Conservation (phyloP, 495 filamentous ascomycete species). For the Podospora fimiseda region DNA sequence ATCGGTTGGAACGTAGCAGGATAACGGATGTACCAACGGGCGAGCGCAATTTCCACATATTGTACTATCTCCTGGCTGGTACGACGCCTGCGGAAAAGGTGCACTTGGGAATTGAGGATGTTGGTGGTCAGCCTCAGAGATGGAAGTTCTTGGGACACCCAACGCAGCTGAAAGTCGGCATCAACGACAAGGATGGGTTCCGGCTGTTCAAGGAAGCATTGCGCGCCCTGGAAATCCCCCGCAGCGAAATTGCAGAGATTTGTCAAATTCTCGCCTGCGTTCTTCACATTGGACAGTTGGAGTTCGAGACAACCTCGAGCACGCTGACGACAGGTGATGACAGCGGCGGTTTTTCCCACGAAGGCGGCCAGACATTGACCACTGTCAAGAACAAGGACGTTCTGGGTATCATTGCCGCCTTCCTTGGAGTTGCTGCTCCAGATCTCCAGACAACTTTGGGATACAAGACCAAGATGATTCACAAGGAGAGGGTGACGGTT, state of each 20-base stretch:
- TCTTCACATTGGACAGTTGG: constrained; percentile 90
- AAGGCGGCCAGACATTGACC: constrained; percentile 80
- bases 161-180: constrained; percentile 90
- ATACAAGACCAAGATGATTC: constrained; percentile 92
- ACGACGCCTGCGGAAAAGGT: constrained; percentile 84
- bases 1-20: constrained; percentile 82
- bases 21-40: constrained; percentile 88
- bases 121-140: constrained; percentile 57
- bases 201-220: constrained; percentile 96
- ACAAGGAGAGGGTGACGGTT: constrained; percentile 90
- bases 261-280: constrained; percentile 90
- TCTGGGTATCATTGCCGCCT: constrained; percentile 76
- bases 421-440: constrained; percentile 72
- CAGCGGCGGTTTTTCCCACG: constrained; percentile 92
- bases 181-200: constrained; percentile 93
- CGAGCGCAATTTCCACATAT: constrained; percentile 89
- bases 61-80: constrained; percentile 92
- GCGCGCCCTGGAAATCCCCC: constrained; percentile 86
- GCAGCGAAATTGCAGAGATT: constrained; percentile 89
- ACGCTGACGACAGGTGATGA: constrained; percentile 78
- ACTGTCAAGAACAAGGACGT: constrained; percentile 91
- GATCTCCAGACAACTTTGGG: constrained; percentile 83
- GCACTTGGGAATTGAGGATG: constrained; percentile 76
- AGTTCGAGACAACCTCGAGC: constrained; percentile 73
- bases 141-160: constrained; percentile 97